Base-by-base conservation (phyloP, 495 filamentous ascomycete species). In the Trichoderma virens region DNA sequence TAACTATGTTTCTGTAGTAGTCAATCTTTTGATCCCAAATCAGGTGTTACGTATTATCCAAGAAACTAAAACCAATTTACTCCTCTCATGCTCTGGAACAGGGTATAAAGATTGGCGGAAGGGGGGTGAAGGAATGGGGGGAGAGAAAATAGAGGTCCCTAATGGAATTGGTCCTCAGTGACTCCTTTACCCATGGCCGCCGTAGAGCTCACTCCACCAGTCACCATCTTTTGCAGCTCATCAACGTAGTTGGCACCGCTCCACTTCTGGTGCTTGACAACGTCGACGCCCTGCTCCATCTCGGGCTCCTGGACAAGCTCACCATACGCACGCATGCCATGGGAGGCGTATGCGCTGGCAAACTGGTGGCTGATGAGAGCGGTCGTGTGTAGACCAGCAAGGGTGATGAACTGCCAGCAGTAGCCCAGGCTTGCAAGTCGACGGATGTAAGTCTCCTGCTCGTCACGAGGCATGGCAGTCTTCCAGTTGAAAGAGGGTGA, bases 401-500 rank as follows among this genome's bases (percentile, higher is more conserved):
- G 86, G 34, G 95, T 98, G 81, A 98, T 98, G 85, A 98, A 98
- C 77, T 98, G 94, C 94, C 94, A 98, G 83, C 89, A 95, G 85
- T 97, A 98, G 59, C 94, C 94, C 34, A 98, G 86, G 47, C 78
- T 75, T 63, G 86, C 91, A 43, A 98, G 88, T 25, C 93, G 90
- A 66, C 87, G 79, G 80, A 98, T 98, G 79, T 97, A 98, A 25
- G 95, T 98, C 78, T 96, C 90, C 77, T 98, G 95, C 74, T 98
- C 95, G 56, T 86, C 81, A 67, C 88, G 85, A 31, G 90, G 81
- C 95, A 98, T 98, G 72, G 95, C 94, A 54, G 92, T 80, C 81
- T 98, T 97, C 94, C 94, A 98, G 85, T 98, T 98, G 87, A 98
- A 98, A 43, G 92, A 96, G 31, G 95, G 95, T 0, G 92, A 97